These are phyloP conservation scores for Cryptococcus jaspeensis DNA, from an alignment of 1,284 basidiomycete genomes.

Conservation along the genomic window DNA sequence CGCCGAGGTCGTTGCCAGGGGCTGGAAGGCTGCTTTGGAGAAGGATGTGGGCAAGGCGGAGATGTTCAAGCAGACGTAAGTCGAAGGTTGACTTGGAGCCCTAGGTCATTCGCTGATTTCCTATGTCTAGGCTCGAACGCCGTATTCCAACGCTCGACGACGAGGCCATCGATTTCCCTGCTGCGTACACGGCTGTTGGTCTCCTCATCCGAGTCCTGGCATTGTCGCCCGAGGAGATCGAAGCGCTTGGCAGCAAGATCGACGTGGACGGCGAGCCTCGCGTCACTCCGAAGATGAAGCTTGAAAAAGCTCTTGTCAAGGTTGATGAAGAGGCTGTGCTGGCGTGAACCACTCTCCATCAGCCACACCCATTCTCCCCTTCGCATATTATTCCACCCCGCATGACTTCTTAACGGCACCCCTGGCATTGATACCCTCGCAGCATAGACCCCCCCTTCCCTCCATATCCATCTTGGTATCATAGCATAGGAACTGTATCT, in stretches of 20 bases:
- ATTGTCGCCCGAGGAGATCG: slow-evolving; percentile 58
- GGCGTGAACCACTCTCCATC: no score
- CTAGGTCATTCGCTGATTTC: background rate
- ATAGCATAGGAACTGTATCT: no score
- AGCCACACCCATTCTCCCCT: no score
- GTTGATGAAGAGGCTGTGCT: slow-evolving; percentile 37
- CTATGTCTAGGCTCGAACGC: slow-evolving; percentile 58
- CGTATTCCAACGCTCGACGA: slow-evolving; percentile 78
- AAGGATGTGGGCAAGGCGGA: slow-evolving; percentile 57
- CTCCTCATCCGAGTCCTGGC: slow-evolving; percentile 67
- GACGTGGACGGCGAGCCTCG: slow-evolving; percentile 43
- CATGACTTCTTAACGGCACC: no score
- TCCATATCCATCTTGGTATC: no score
- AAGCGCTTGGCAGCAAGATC: slow-evolving; percentile 53
- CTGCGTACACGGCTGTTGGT: slow-evolving; percentile 74
- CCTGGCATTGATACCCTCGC: no score
- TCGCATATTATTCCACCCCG: no score
- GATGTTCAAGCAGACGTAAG: slow-evolving; percentile 60
- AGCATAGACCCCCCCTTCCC: no score
- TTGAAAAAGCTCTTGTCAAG: slow-evolving; percentile 37
- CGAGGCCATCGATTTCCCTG: slow-evolving; percentile 82
- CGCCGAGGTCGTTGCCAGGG: slow-evolving; percentile 66
- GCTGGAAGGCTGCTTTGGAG: slow-evolving; percentile 58
- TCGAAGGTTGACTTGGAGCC: background rate
- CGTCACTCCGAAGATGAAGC: slow-evolving; percentile 45